These are phyloP conservation scores for Neopestalotiopsis rosae DNA, from an alignment of 2,329 filamentous ascomycete genomes.

Conservation along the genomic window DNA sequence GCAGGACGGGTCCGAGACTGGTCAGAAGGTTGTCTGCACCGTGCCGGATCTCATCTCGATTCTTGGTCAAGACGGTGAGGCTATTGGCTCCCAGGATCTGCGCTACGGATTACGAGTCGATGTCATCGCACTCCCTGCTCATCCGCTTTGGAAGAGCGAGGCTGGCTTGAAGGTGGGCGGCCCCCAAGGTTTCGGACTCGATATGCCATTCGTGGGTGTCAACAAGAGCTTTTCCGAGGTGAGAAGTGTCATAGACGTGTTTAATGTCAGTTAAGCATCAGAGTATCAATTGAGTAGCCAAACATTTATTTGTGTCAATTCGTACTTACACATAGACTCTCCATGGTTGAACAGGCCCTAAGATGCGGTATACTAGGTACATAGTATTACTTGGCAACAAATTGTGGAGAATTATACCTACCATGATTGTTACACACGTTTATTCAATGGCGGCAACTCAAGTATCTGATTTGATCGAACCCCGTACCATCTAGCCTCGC, in stretches of 20 bases:
- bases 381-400: too few relatives aligned
- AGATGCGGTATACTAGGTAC: too few relatives aligned
- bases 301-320: too few relatives aligned
- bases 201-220: slow-evolving; percentile 3
- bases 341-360: too few relatives aligned
- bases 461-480: too few relatives aligned
- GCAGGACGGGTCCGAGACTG: neutral
- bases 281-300: too few relatives aligned
- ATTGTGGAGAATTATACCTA: too few relatives aligned
- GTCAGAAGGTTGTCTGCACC: slow-evolving; percentile 4
- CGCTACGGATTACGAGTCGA: slow-evolving; percentile 7
- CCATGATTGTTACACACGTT: too few relatives aligned
- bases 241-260: slow-evolving; percentile 9
- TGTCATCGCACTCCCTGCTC: slow-evolving; percentile 5
- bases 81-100: slow-evolving; percentile 12
- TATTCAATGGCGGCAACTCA: too few relatives aligned
- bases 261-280: neutral
- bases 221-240: neutral
- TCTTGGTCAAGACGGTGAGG: slow-evolving; percentile 12
- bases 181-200: neutral
- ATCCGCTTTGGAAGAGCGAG: slow-evolving; percentile 14
- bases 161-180: neutral
- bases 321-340: too few relatives aligned
- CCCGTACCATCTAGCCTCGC: too few relatives aligned
- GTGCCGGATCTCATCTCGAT: slow-evolving; percentile 15